phyloP scores from a whole-genome alignment of 1,284 basidiomycete species.

The Melampsora americana region DNA sequence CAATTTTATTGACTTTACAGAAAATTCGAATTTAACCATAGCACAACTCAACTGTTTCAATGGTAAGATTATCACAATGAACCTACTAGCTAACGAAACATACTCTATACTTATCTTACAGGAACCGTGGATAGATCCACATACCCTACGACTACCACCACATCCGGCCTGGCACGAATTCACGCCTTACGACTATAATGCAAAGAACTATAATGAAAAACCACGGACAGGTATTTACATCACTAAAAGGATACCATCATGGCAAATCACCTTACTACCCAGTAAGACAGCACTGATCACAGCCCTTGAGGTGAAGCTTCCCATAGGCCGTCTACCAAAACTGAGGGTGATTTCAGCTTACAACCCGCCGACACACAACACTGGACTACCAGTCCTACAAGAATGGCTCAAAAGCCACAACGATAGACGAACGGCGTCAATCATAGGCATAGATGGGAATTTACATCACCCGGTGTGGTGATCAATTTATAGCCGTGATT shows the following conservation, averaged over 20 bases:
- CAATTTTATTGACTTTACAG: not conserved
- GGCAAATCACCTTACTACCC: not conserved
- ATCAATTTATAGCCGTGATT: no score
- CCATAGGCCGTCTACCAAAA: not conserved
- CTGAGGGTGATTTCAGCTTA: not conserved
- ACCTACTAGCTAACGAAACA: not conserved
- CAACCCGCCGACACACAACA: not conserved
- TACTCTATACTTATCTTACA: not conserved
- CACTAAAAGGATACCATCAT: not conserved
- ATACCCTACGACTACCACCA: not conserved
- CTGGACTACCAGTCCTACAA: not conserved
- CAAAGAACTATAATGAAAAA: not conserved
- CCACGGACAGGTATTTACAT: conserved; percentile 10
- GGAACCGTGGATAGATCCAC: conserved; percentile 21
- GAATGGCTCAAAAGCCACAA: not conserved
- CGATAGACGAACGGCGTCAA: not conserved
- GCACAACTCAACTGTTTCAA: not conserved
- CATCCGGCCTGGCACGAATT: conserved; percentile 2
- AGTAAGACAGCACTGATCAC: not conserved
- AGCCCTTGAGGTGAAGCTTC: not conserved
- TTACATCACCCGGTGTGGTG: no score
- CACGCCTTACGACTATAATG: not conserved
- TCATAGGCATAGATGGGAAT: not conserved
- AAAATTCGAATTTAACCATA: not conserved
- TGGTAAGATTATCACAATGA: not conserved